Evolutionary conservation across 306 rosid species (phyloP).

Genomic region (Gynostemma pentaphyllum): DNA sequence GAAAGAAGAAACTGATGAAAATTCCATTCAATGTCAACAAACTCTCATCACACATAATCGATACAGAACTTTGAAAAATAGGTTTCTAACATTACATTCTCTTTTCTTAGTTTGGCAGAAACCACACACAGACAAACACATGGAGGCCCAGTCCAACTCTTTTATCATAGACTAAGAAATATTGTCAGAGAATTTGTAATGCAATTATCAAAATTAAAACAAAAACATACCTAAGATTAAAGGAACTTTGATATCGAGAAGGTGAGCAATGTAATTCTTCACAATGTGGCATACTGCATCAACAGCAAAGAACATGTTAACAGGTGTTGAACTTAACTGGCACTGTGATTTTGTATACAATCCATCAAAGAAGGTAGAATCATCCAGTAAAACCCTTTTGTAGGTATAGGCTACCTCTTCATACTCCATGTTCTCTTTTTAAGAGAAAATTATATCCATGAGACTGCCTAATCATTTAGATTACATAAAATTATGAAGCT

Average conservation of each 20-base stretch:
- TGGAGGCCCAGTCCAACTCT: no score
- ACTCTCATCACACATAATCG: background rate
- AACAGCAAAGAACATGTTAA: background rate
- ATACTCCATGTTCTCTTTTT: background rate
- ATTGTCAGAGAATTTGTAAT: no score
- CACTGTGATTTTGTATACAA: background rate
- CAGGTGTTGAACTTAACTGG: background rate
- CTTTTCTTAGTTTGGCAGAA: background rate
- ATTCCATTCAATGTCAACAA: background rate
- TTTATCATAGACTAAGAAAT: no score
- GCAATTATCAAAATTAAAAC: background rate
- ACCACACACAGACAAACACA: no score
- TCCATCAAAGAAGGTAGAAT: background rate
- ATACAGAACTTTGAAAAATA: background rate
- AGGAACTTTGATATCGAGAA: constrained; percentile 71
- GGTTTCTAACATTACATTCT: background rate
- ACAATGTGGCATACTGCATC: constrained; percentile 70
- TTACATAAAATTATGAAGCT: background rate
- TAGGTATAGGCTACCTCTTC: background rate
- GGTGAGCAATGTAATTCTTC: constrained; percentile 76
- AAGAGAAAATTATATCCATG: background rate
- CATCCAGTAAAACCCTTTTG: background rate
- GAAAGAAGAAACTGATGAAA: background rate
- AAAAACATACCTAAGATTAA: constrained; percentile 63
- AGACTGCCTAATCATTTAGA: background rate